These are phyloP conservation scores for Hypomyces rosellus DNA, from an alignment of 2,329 filamentous ascomycete genomes.

Conservation along the genomic window DNA sequence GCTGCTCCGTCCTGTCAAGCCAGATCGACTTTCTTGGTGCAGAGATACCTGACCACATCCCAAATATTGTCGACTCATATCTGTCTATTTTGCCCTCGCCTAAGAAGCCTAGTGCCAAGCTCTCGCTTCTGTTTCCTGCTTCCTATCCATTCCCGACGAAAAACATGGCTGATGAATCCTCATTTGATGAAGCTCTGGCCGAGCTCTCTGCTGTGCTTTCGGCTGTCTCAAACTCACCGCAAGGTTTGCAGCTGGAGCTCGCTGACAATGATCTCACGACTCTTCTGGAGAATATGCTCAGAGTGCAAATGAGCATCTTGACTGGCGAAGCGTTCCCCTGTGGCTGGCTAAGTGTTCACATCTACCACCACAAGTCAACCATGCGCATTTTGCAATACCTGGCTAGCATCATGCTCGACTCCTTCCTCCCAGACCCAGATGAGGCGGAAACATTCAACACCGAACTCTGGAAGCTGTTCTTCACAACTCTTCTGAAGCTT, in stretches of 20 bases:
- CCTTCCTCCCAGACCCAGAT: conserved; percentile 80
- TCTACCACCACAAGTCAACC: conserved; percentile 86
- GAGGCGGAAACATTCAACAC: conserved; percentile 90
- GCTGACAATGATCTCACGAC: conserved; percentile 69
- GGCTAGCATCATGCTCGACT: conserved; percentile 70
- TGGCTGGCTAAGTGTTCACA: conserved; percentile 86
- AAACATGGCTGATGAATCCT: conserved; percentile 50
- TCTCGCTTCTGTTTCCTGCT: conserved; percentile 86
- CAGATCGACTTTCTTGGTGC: conserved; percentile 73
- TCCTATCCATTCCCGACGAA: conserved; percentile 83
- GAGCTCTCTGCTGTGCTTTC: conserved; percentile 86
- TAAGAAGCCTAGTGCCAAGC: conserved; percentile 51
- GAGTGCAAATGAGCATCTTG: conserved; percentile 83
- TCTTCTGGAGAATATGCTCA: conserved; percentile 71
- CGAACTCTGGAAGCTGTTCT: conserved; percentile 89
- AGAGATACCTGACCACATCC: conserved; percentile 82
- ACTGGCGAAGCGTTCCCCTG: conserved; percentile 83
- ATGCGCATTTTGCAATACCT: conserved; percentile 82
- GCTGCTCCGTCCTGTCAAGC: conserved; percentile 85
- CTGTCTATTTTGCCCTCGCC: conserved; percentile 59
- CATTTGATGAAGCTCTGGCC: conserved; percentile 79
- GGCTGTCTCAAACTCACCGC: conserved; percentile 66
- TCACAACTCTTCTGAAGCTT: conserved; percentile 79
- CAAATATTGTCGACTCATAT: conserved; percentile 87
- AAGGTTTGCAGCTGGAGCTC: conserved; percentile 67